A percentile compares a stretch with the other conserved stretches of the same genome.
These are phyloP conservation scores for Globisporangium uncinulatum DNA, from an alignment of 352 stramenopile genomes.

Conservation along the genomic window DNA sequence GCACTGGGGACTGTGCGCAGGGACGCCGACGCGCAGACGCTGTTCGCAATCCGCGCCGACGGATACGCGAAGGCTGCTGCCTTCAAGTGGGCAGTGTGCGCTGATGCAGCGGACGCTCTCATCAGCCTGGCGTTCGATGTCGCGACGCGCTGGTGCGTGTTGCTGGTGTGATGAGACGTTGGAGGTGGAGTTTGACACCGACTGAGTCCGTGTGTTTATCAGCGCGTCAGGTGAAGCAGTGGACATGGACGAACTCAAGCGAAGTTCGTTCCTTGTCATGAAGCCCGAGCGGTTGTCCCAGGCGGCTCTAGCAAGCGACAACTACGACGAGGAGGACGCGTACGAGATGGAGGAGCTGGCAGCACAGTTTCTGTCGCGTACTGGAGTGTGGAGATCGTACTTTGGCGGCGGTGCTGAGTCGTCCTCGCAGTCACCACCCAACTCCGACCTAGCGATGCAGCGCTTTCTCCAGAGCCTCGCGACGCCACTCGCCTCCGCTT, in stretches of 20 bases:
- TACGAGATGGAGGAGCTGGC: conserved; percentile 19
- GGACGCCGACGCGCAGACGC: conserved; percentile 25
- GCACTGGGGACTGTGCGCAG: conserved; percentile 27
- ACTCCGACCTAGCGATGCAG: background rate
- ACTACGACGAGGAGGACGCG: conserved; percentile 12
- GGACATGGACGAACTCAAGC: conserved; percentile 20
- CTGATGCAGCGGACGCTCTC: conserved; percentile 24
- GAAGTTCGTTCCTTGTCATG: conserved; percentile 14
- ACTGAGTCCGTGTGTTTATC: conserved; percentile 1
- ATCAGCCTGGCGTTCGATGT: conserved; percentile 23
- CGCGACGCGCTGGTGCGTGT: conserved; percentile 18
- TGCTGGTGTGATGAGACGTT: conserved; percentile 2
- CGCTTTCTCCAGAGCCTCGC: conserved; percentile 3
- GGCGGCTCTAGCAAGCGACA: background rate
- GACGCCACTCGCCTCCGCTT: background rate
- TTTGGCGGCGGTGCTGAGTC: background rate
- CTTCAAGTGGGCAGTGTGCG: conserved; percentile 17
- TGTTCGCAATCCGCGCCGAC: conserved; percentile 25
- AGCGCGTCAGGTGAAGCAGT: conserved; percentile 8
- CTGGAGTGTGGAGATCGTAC: conserved; percentile 18
- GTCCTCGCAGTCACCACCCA: background rate
- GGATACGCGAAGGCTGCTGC: conserved; percentile 19
- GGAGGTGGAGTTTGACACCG: background rate
- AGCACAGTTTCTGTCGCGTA: conserved; percentile 20
- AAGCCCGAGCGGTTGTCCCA: background rate